These are phyloP conservation scores for Diplodia sapinea DNA, from an alignment of 2,329 filamentous ascomycete species.

Conservation along the genomic window DNA sequence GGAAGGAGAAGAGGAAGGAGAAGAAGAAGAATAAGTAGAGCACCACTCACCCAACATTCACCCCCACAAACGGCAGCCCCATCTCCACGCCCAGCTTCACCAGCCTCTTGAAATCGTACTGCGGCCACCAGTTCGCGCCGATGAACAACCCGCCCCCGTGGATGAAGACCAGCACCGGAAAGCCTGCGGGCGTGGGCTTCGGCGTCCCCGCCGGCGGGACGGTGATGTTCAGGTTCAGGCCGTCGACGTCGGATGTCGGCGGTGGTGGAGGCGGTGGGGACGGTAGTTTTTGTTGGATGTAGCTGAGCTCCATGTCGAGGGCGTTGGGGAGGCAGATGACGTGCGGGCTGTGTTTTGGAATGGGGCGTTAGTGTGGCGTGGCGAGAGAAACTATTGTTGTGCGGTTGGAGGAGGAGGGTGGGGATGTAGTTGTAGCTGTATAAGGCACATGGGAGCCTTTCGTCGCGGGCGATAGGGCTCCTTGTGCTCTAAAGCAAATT, in stretches of 20 bases:
- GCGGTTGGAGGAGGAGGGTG: too few species aligned
- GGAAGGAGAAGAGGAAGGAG: too few species aligned
- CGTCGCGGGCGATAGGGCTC: too few species aligned
- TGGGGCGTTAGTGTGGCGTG: slow-evolving; percentile 27
- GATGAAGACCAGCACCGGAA: slow-evolving; percentile 61
- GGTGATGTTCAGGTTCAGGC: slow-evolving; percentile 60
- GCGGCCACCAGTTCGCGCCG: slow-evolving; percentile 60
- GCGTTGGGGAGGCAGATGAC: slow-evolving; percentile 50
- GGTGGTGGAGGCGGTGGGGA: slow-evolving; percentile 35
- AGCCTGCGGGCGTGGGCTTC: slow-evolving; percentile 36
- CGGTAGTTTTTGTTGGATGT: slow-evolving; percentile 57
- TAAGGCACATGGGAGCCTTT: too few species aligned
- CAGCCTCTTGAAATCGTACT: slow-evolving; percentile 55
- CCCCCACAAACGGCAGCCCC: slow-evolving; percentile 54
- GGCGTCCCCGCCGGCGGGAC: slow-evolving; percentile 45
- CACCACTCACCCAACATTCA: slow-evolving; percentile 54
- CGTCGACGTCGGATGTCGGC: slow-evolving; percentile 54
- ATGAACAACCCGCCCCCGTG: slow-evolving; percentile 60
- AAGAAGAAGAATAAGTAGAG: not conserved
- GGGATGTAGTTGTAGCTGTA: too few species aligned
- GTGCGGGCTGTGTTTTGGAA: slow-evolving; percentile 43
- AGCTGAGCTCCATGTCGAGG: slow-evolving; percentile 54
- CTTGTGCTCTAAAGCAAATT: too few species aligned
- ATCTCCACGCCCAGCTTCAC: slow-evolving; percentile 53
- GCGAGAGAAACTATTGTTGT: too few species aligned